Percentiles rank a stretch among this genome's conserved stretches.
Evolutionary conservation across 2,329 filamentous ascomycete species (phyloP).

Genomic region (Pleoardoris graminearum): DNA sequence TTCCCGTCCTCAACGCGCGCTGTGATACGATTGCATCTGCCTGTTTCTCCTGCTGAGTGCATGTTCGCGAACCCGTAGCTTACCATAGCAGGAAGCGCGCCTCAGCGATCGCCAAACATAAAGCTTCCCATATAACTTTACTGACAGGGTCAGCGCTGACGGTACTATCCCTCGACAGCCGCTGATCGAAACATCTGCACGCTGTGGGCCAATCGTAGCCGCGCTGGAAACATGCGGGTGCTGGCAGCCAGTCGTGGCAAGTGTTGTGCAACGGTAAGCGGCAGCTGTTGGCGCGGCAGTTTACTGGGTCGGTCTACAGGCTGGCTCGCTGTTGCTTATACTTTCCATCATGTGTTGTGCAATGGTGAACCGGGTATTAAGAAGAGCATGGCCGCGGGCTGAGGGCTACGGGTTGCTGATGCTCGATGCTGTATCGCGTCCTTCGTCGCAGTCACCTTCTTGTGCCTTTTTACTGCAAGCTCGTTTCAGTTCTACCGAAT

Average conservation of each 20-base stretch:
- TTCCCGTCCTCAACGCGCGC: too few species aligned
- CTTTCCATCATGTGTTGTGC: background rate
- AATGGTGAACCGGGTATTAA: background rate
- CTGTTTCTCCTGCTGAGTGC: too few species aligned
- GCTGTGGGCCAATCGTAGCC: constrained; percentile 16
- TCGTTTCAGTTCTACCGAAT: background rate
- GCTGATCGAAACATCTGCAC: constrained; percentile 26
- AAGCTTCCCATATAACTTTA: constrained; percentile 3
- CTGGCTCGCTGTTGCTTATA: background rate
- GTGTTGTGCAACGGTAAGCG: constrained; percentile 22
- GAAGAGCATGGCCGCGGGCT: background rate
- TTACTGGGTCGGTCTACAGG: background rate
- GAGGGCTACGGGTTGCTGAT: background rate
- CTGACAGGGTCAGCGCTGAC: constrained; percentile 14
- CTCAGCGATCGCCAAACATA: background rate
- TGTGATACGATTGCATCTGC: too few species aligned
- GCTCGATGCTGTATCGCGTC: background rate
- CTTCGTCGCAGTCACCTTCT: background rate
- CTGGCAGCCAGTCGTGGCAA: constrained; percentile 12
- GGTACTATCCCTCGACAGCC: constrained; percentile 14
- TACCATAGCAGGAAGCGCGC: background rate
- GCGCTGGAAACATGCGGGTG: constrained; percentile 20
- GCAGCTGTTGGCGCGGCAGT: constrained; percentile 15
- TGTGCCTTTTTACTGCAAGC: background rate
- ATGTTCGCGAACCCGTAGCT: too few species aligned